phyloP scores from a whole-genome alignment of 805 yeast species.

The Suhomyces pyralidae region DNA sequence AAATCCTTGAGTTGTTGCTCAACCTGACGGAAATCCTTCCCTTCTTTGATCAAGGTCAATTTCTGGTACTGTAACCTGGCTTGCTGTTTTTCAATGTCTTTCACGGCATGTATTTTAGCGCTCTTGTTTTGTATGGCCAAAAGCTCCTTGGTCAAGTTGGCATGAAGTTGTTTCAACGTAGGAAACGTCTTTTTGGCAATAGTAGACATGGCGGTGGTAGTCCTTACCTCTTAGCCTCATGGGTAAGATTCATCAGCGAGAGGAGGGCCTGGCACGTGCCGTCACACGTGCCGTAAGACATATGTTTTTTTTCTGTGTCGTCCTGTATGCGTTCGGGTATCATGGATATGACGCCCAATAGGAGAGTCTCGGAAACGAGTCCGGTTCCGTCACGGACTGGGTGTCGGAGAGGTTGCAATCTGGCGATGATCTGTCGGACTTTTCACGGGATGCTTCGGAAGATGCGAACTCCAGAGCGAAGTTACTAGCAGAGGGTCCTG shows the following conservation, averaged over 20 bases:
- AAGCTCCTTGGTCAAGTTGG: conserved; percentile 39
- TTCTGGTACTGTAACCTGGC: conserved; percentile 49
- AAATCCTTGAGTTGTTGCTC: conserved; percentile 21
- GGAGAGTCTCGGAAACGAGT: not conserved
- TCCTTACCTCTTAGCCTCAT: not conserved
- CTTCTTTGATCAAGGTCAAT: conserved; percentile 40
- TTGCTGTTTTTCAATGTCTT: conserved; percentile 41
- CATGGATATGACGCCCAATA: not conserved
- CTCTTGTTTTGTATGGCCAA: conserved; percentile 33
- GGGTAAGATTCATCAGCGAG: not conserved
- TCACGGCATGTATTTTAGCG: conserved; percentile 35
- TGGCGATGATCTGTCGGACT: conserved; percentile 3
- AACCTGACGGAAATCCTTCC: conserved; percentile 33
- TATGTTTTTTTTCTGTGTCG: too few relatives aligned
- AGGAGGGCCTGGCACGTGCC: not conserved
- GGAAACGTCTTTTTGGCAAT: conserved; percentile 8
- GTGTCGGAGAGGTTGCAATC: not conserved
- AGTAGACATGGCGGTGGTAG: not conserved
- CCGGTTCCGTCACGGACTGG: conserved; percentile 1
- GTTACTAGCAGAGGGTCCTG: not conserved
- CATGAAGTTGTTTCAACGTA: conserved; percentile 12
- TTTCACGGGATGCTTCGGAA: conserved; percentile 1
- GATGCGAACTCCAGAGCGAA: not conserved
- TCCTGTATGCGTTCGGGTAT: not conserved
- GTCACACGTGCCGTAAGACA: too few relatives aligned